phyloP scores from a whole-genome alignment of 2,329 filamentous ascomycete species.

The Diaporthe vaccinii region DNA sequence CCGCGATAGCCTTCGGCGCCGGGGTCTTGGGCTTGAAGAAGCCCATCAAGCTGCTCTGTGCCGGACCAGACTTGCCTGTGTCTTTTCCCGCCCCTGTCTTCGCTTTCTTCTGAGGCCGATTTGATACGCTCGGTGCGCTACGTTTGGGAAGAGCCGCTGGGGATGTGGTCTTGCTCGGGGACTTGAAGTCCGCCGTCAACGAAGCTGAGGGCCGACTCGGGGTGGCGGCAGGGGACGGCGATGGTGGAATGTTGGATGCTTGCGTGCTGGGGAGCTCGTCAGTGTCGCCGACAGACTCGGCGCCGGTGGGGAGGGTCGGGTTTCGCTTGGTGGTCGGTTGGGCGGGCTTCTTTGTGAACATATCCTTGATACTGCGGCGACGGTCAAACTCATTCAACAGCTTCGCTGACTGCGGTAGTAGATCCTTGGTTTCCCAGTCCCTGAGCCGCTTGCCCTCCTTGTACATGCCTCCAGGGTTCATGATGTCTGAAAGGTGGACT shows the following conservation, averaged over 20 bases:
- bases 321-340: constrained; percentile 37
- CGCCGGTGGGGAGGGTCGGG: background rate
- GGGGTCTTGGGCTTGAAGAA: constrained; percentile 79
- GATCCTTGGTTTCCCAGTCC: constrained; percentile 76
- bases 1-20: constrained; percentile 5
- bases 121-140: background rate
- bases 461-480: constrained; percentile 84
- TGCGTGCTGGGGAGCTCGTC: background rate
- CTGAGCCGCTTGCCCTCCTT: constrained; percentile 73
- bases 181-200: background rate
- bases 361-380: constrained; percentile 88
- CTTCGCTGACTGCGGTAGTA: constrained; percentile 82
- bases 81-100: constrained; percentile 52
- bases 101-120: constrained; percentile 59
- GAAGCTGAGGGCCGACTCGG: background rate
- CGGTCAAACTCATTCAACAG: constrained; percentile 90
- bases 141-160: constrained; percentile 23
- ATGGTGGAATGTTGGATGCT: background rate
- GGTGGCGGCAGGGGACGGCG: constrained; percentile 21
- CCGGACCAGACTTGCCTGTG: constrained; percentile 41
- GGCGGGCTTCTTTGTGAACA: constrained; percentile 78
- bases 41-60: constrained; percentile 75
- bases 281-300: background rate
- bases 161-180: background rate
- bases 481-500: constrained; percentile 74